Base-by-base conservation (phyloP, 2,329 filamentous ascomycete species). In the Xylaria polymorpha region DNA sequence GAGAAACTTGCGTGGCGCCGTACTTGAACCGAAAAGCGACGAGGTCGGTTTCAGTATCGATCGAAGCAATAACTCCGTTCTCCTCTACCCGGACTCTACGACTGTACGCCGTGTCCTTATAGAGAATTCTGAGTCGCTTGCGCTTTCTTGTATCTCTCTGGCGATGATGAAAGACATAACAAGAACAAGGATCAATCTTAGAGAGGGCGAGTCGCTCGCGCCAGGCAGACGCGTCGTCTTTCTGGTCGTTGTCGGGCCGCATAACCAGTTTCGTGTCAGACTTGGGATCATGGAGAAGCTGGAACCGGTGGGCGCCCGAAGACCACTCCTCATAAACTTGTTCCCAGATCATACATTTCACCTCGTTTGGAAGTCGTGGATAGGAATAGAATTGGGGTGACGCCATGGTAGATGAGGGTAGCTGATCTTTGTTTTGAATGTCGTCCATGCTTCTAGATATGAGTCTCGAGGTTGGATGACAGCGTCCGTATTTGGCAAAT, bases 331-430 rank as follows among this genome's bases (percentile, higher is more conserved):
- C 29, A 2, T 64, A 44, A 1, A 63, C 70, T 0, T 61, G 7
- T 6, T 68, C n/a, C 75, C 73, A 77, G 25, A 78, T 64, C 50
- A 64, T 62, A 20, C 71, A 14, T 58, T 75, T 77, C 3, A 79
- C 32, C 68, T 79, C 77, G 3, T 55, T 4, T 0, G 74, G 73
- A 1, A 78, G 68, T 2, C 48, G 35, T 10, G n/a, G 55, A 50
- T 73, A 75, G 20, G 12, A 14, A 37, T 60, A 57, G 35, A 66
- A 64, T 32, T 46, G 6, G 9, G 43, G 15, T 12, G 12, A 12
- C 8, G 32, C 58, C 32, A 43, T 35, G 22, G 14, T 37, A 48
- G 58, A 37, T 32, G 20, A 32, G 10, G 20, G 12, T 22, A 14
- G 6, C 9, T 44, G 20, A 14, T n/a, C 29, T 10, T 35, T 44